A percentile compares a stretch with the other conserved stretches of the same genome.
Conservation (phyloP, 2,329 filamentous ascomycete genomes). For the Arthroderma sp. region DNA sequence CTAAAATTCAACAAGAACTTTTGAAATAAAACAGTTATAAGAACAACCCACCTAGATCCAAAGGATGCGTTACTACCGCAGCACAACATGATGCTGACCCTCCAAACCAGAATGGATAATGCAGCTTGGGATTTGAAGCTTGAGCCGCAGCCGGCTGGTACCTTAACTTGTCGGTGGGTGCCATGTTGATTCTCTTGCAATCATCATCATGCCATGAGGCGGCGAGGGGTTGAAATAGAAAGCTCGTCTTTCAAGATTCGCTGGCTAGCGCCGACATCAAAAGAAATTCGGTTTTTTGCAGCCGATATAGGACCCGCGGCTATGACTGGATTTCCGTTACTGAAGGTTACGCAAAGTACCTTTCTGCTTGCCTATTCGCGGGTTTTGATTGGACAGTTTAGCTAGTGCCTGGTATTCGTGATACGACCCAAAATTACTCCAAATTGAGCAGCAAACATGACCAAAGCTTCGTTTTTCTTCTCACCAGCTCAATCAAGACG, state of each 20-base stretch:
- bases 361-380: too few species aligned
- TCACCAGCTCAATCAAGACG: neutral
- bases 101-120: constrained; percentile 90
- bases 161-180: constrained; percentile 5
- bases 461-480: neutral
- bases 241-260: too few species aligned
- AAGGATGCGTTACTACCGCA: constrained; percentile 79
- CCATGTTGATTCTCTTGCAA: constrained; percentile 4
- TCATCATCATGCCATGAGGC: too few species aligned
- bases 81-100: constrained; percentile 88
- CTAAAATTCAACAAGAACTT: too few species aligned
- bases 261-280: too few species aligned
- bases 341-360: too few species aligned
- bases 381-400: too few species aligned
- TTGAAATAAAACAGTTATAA: neutral
- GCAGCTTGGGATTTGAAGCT: constrained; percentile 20
- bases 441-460: neutral
- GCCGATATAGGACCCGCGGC: too few species aligned
- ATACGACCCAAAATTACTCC: neutral
- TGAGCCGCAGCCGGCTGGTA: constrained; percentile 2
- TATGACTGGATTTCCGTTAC: too few species aligned
- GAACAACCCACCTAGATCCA: constrained; percentile 64
- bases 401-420: neutral
- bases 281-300: too few species aligned
- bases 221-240: too few species aligned